Base-by-base conservation (phyloP, 2,329 filamentous ascomycete genomes). In the Colletotrichum australisinense region DNA sequence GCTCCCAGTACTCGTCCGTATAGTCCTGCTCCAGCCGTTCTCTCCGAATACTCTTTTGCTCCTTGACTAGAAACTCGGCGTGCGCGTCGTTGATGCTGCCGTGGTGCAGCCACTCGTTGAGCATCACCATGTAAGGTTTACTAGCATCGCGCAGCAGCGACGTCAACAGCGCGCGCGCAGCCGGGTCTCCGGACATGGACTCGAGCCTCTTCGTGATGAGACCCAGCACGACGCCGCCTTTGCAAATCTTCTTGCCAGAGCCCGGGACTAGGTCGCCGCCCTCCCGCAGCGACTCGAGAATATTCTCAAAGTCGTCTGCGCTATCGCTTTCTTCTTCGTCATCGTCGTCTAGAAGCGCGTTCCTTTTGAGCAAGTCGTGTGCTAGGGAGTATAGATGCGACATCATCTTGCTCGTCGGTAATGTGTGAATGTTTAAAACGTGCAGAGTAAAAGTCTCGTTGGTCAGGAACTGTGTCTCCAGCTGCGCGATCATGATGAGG, bases 1-100 rank as follows among this genome's bases (percentile, higher is more conserved):
- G 95, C 81, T 99, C 97, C 97, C 97, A 99, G 82, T 99, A 99
- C 79, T 99, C 97, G 81, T 99, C 97, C 0, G 96, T 99, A 79
- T 98, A 99, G 81, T 99, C 97, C 80, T 98, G 93, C 79, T 98
- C 95, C 3, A 99, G 86, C 72, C 94, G 90, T 81, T 98, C 97
- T 53, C 97, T 91, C 72, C 93, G 93, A 78, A 99, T 98, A 79
- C 95, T 98, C 83, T 96, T 97, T 78, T 98, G 95, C 82, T 98
- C 97, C 80, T 97, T 97, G 79, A 99, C 92, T 66, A 99, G 85
- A 77, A 99, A 99, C 81, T 99, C 97, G 1, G 92, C 90, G 81
- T 98, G 96, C 0, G 95, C 95, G 81, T 99, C 97, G 79, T 93
- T 94, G 82, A 99, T 98, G 62, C 93, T 95, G 52, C 97, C 97